A percentile compares a stretch with the other conserved stretches of the same genome.
Evolutionary conservation across 257 asterid genomes (phyloP).

Genomic region (Solanum clarkiae): DNA sequence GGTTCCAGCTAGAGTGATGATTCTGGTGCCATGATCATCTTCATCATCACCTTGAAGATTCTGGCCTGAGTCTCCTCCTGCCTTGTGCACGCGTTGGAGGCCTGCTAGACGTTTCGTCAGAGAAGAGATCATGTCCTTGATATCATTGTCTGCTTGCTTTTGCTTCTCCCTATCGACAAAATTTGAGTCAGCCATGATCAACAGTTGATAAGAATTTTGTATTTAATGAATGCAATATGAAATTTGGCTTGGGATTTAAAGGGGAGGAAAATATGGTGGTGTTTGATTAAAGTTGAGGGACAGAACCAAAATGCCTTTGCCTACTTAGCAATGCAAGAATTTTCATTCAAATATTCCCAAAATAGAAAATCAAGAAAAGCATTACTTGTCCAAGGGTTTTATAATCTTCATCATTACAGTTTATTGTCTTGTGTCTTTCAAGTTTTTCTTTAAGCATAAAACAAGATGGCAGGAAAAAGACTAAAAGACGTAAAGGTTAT

Average conservation of each 20-base stretch:
- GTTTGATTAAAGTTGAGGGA: constrained; percentile 3
- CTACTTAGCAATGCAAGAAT: constrained; percentile 28
- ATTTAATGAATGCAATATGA: neutral
- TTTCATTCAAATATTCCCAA: neutral
- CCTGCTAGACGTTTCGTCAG: constrained; percentile 40
- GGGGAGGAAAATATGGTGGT: neutral
- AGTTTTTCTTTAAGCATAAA: neutral
- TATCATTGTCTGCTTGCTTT: constrained; percentile 40
- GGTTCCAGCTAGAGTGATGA: constrained; percentile 77
- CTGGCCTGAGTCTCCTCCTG: constrained; percentile 13
- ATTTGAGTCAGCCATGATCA: constrained; percentile 17
- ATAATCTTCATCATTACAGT: neutral
- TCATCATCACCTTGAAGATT: constrained; percentile 11
- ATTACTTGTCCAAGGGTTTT: constrained; percentile 28
- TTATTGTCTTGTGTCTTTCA: constrained; percentile 1
- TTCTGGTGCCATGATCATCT: constrained; percentile 39
- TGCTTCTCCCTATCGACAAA: constrained; percentile 20
- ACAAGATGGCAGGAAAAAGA: neutral
- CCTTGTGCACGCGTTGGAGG: constrained; percentile 34
- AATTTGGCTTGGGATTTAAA: constrained; percentile 14
- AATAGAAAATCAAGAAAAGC: constrained; percentile 16
- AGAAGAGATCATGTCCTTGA: constrained; percentile 43
- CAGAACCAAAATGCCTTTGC: constrained; percentile 7
- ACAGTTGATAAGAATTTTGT: neutral
- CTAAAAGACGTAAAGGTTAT: neutral